Evolutionary conservation across 2,329 filamentous ascomycete species (phyloP).

Genomic region (Calonectria naviculata): DNA sequence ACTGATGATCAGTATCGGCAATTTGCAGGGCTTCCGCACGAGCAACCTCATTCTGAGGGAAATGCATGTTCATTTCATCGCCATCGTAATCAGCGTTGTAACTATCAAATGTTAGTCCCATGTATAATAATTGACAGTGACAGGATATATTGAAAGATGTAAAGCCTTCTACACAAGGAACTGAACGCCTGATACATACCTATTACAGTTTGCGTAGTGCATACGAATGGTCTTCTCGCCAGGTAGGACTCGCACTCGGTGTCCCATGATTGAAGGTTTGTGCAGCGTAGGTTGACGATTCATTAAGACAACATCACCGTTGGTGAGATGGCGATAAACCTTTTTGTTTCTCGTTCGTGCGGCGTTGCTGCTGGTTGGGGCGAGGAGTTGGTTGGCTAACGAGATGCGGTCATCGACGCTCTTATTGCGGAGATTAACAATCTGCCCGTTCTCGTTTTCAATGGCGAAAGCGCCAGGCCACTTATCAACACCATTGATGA

Average conservation of each 20-base stretch:
- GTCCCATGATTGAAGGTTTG: constrained; percentile 99
- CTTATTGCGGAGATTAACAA: constrained; percentile 89
- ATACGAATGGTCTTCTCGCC: constrained; percentile 98
- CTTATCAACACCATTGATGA: constrained; percentile 92
- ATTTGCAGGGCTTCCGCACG: constrained; percentile 92
- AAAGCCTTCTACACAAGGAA: background rate
- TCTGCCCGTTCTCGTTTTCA: constrained; percentile 94
- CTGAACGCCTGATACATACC: background rate
- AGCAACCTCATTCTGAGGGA: constrained; percentile 96
- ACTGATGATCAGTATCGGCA: constrained; percentile 97
- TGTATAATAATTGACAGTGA: background rate
- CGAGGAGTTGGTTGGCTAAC: constrained; percentile 91
- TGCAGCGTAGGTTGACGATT: constrained; percentile 98
- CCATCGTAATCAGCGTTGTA: constrained; percentile 99
- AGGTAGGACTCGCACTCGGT: constrained; percentile 89
- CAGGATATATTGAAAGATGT: background rate
- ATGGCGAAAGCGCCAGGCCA: constrained; percentile 96
- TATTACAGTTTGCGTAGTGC: constrained; percentile 99
- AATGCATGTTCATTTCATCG: constrained; percentile 99
- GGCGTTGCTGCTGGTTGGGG: constrained; percentile 79
- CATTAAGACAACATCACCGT: constrained; percentile 98
- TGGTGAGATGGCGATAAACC: constrained; percentile 94
- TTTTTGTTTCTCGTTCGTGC: constrained; percentile 91
- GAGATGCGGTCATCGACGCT: constrained; percentile 88
- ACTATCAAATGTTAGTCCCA: constrained; percentile 45